Evolutionary conservation across 129 eudicot species (phyloP), one percentile per base, ranked within the genome.

Genomic region (Pittosporum tobira): DNA sequence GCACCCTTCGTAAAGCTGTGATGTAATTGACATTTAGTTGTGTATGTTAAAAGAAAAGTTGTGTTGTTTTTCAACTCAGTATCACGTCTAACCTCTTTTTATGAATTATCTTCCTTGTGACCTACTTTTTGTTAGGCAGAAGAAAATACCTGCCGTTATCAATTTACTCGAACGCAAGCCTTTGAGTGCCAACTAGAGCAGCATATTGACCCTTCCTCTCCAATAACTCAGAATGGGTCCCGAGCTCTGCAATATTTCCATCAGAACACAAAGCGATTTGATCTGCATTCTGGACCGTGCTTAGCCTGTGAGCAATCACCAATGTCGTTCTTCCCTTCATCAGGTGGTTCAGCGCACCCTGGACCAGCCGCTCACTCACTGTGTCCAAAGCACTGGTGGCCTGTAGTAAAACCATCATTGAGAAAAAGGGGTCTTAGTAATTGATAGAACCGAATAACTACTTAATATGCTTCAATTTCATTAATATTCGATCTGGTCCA

Each of bases 331-430:
- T 78, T 69, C 94, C 98, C 81, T 80, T 91, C 98, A 91, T 91
- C 28, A 91, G 77, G 18, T 62, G 87, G 67, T 91, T 74, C 62
- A 91, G 73, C 22, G 98, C 98, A n/a, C 79, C 84, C 71, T 91
- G 98, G 50, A 91, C 98, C 67, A 91, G 64, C 18, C 81, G 81
- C 72, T 91, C 98, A 31, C 98, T 91, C 19, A 86, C 79, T 1
- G 98, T 76, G 67, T 91, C 98, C 58, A 91, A 71, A 51, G 98
- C 95, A 76, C 98, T 91, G 0, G 98, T 91, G n/a, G 98, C 98
- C 97, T 89, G 80, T 66, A 73, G 30, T 31, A 15, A 70, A 61
- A 27, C 21, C 51, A 48, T 19, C 48, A 42, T 11, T 29, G 28
- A 20, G 5, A 30, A 1, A 13, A 63, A 28, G 27, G 23, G n/a